Base-by-base conservation (phyloP, 176 grass and related monocot species). In the Thinopyrum elongatum region DNA sequence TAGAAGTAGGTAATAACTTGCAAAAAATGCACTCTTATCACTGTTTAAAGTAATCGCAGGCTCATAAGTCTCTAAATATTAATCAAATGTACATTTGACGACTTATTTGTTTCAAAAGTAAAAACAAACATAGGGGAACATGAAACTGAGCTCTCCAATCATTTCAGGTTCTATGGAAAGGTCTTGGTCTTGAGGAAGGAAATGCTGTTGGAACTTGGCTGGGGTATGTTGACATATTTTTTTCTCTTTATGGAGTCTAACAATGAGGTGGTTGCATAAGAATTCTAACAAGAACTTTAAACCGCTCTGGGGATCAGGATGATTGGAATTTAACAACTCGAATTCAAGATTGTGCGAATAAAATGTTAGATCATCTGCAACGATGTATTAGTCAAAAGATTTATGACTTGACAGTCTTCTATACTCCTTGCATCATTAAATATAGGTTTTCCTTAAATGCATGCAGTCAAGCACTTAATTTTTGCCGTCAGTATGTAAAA, bases 161-260 rank as follows among this genome's bases (percentile, higher is more conserved):
- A 15, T 81, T 87, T 41, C 81, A 98, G 96, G 81, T 95, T 72
- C 88, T 98, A 27, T 89, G 96, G 93, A 90, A 98, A 92, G 96
- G 93, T 84, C 91, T 98, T 87, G 95, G 95, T n/a, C 81, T 98
- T 77, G 90, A 85, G 55, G 88, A 86, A 61, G 90, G 78, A 82
- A 85, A 83, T 86, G 74, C 33, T 83, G 69, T 98, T 71, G 96
- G 96, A 88, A 94, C 26, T 77, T 98, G 96, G 96, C 82, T 86
- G 8, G 64, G 89, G 96, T 95, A 90, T 62, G 86, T 85, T 65
- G 3, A 33, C 58, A 59, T 53, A 55, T 19, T 74, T 2, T 35
- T 57, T 10, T 55, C 44, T 19, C 57, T 65, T 30, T 80, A 44
- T 86, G 30, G 4, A 27, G 73, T 85, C 46, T 55, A 17, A 70